A percentile compares a stretch with the other conserved stretches of the same genome.
Evolutionary conservation across 2,329 filamentous ascomycete species (phyloP).

Genomic region (Pseudocercospora fuligena): DNA sequence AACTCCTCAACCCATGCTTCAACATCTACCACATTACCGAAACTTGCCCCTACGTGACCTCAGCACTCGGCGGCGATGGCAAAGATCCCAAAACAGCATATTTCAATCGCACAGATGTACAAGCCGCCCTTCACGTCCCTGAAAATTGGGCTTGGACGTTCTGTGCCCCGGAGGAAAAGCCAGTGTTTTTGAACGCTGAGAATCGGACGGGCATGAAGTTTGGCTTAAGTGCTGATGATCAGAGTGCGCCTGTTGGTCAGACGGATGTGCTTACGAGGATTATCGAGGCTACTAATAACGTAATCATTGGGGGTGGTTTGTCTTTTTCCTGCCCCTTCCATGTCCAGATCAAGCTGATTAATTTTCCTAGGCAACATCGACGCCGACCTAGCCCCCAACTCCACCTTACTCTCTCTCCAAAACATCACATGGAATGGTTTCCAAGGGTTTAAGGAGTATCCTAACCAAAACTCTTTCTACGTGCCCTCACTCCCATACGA

Average conservation of each 20-base stretch:
- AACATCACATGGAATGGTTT: slow-evolving; percentile 37
- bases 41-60: slow-evolving; percentile 26
- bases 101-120: slow-evolving; percentile 40
- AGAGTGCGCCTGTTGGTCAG: slow-evolving; percentile 30
- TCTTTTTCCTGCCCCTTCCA: no score
- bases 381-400: slow-evolving; percentile 33
- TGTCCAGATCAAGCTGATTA: no score
- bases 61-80: neutral
- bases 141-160: slow-evolving; percentile 27
- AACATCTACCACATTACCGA: slow-evolving; percentile 40
- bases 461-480: slow-evolving; percentile 26
- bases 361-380: slow-evolving; percentile 29
- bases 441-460: slow-evolving; percentile 31
- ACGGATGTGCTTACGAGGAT: slow-evolving; percentile 16
- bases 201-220: neutral
- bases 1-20: slow-evolving; percentile 38
- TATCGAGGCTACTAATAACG: slow-evolving; percentile 37
- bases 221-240: slow-evolving; percentile 33
- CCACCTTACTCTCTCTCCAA: slow-evolving; percentile 32
- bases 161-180: neutral
- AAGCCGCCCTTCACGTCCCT: slow-evolving; percentile 40
- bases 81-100: slow-evolving; percentile 22
- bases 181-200: neutral
- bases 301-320: slow-evolving; percentile 30
- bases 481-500: slow-evolving; percentile 27